Conservation (phyloP, 352 stramenopile genomes). For the Achlya hypogyna region DNA sequence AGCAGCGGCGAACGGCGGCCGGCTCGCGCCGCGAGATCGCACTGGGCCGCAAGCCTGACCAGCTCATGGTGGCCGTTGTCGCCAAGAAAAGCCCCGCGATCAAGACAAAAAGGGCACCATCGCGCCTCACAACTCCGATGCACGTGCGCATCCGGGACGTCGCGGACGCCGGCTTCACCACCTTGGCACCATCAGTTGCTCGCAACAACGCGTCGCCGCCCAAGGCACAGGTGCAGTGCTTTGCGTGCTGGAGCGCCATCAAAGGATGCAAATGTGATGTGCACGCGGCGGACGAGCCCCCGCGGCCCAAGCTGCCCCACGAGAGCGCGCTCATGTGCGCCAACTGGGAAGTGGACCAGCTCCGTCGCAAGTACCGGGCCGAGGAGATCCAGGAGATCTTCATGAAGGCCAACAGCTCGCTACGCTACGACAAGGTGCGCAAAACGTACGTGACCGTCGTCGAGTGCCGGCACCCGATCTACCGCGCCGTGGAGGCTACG, state of each 20-base stretch:
- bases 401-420: constrained; percentile 70
- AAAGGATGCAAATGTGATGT: constrained; percentile 71
- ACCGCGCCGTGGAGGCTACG: constrained; percentile 57
- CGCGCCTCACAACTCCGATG: constrained; percentile 15
- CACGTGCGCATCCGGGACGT: constrained; percentile 66
- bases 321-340: constrained; percentile 86
- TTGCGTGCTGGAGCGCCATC: constrained; percentile 91
- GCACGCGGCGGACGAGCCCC: constrained; percentile 40
- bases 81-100: constrained; percentile 25
- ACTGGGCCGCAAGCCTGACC: constrained; percentile 45
- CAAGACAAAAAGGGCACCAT: constrained; percentile 2
- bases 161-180: constrained; percentile 56
- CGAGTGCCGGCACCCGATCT: constrained; percentile 88
- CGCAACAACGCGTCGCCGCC: background rate
- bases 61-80: constrained; percentile 51
- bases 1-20: constrained; percentile 22
- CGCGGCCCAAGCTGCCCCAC: constrained; percentile 36
- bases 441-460: constrained; percentile 86
- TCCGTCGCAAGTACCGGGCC: constrained; percentile 74
- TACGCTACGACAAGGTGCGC: constrained; percentile 79
- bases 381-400: constrained; percentile 92
- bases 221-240: constrained; percentile 49
- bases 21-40: constrained; percentile 43
- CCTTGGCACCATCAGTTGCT: constrained; percentile 30
- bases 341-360: constrained; percentile 87